Evolutionary conservation across 1,284 basidiomycete species (phyloP).

Genomic region (Tausonia pullulans): DNA sequence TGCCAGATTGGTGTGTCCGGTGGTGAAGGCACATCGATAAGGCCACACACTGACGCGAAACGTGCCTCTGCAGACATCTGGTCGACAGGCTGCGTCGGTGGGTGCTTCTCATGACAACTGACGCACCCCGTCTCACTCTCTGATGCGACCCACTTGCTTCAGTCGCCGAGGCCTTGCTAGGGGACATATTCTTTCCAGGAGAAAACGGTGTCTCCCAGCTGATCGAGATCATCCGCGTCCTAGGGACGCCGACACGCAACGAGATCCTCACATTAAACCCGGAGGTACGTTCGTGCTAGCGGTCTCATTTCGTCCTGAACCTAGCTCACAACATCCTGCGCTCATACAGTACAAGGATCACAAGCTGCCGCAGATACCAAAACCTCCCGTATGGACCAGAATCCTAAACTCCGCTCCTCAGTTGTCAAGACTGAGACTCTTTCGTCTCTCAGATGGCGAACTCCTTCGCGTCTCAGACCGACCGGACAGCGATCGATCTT

Average conservation of each 20-base stretch:
- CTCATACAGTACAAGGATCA: conserved; percentile 83
- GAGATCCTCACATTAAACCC: conserved; percentile 95
- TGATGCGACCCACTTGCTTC: conserved; percentile 29
- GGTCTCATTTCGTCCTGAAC: too few relatives aligned
- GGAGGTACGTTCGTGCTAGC: not conserved
- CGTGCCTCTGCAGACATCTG: conserved; percentile 63
- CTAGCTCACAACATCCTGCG: too few relatives aligned
- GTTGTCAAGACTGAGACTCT: too few relatives aligned
- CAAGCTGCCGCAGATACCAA: conserved; percentile 95
- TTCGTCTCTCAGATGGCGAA: too few relatives aligned
- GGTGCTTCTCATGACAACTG: too few relatives aligned
- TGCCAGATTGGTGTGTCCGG: conserved; percentile 80
- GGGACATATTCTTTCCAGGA: conserved; percentile 95
- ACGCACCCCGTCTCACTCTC: too few relatives aligned
- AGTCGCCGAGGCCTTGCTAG: conserved; percentile 98
- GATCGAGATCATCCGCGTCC: conserved; percentile 99
- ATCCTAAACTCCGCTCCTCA: conserved; percentile 37
- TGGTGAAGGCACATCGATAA: too few relatives aligned
- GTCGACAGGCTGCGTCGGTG: conserved; percentile 87
- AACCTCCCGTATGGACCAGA: conserved; percentile 90
- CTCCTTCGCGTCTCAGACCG: conserved; percentile 86
- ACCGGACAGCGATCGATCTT: conserved; percentile 88
- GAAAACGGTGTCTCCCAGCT: conserved; percentile 99
- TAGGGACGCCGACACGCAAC: conserved; percentile 95
- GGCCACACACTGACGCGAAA: too few relatives aligned